These are phyloP conservation scores for Ampelocalamus luodianensis DNA, from an alignment of 176 grass and related monocot species.

Conservation along the genomic window DNA sequence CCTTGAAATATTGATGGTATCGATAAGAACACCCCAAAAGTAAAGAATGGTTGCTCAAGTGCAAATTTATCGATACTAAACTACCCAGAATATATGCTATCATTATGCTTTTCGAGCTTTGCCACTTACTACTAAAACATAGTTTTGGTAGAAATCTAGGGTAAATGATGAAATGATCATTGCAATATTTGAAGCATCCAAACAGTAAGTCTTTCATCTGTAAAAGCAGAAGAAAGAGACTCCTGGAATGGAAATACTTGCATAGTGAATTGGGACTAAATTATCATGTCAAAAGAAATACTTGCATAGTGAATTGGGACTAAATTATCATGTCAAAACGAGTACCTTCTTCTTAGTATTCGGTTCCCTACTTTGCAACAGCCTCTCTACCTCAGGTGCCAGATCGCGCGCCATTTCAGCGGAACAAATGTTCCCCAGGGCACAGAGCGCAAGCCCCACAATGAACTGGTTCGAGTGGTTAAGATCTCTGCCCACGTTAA, in stretches of 20 bases:
- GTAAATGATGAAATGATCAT: neutral
- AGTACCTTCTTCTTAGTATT: conserved; percentile 97
- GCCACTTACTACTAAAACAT: neutral
- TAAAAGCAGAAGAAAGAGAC: neutral
- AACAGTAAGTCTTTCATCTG: neutral
- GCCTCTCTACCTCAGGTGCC: conserved; percentile 92
- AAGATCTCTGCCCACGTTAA: conserved; percentile 91
- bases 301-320: neutral
- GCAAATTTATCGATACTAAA: conserved; percentile 2
- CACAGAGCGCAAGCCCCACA: conserved; percentile 93
- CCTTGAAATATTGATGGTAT: neutral
- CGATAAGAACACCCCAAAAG: neutral
- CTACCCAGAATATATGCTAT: conserved; percentile 10
- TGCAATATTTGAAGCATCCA: neutral
- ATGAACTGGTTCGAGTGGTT: conserved; percentile 99
- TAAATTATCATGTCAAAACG: conserved; percentile 1
- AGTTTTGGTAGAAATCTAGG: neutral
- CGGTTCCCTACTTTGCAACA: conserved; percentile 85
- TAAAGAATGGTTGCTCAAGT: neutral
- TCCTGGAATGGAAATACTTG: neutral
- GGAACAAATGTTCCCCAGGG: conserved; percentile 97
- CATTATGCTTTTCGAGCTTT: neutral
- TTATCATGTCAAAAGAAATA: conserved; percentile 1
- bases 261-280: neutral
- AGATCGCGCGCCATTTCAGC: conserved; percentile 98